Base-by-base conservation (phyloP, 768 basidiomycete species). In the Xerocomellus intermedius region DNA sequence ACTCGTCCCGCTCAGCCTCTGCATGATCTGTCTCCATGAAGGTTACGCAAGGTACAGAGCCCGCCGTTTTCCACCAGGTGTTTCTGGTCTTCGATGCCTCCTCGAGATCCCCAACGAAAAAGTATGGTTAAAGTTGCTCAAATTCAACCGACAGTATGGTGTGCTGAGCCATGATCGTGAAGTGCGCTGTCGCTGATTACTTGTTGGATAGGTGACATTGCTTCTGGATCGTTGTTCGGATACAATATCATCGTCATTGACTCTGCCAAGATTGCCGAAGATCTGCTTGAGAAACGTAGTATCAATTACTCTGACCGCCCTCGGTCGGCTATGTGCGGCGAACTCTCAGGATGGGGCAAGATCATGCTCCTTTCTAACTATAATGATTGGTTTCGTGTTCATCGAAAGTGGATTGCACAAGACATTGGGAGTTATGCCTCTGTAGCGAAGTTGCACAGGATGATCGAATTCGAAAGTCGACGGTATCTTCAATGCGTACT, bases 241-340 rank as follows among this genome's bases (percentile, higher is more conserved):
- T 54, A 77, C 55, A 74, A 75, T 7, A 65, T 80, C 38, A 66
- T 80, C 19, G 52, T 80, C 37, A 61, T 82, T 7, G 79, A 78
- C 50, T 75, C 79, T 16, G 71, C 74, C 5, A 62, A 69, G 37
- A 74, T 73, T 5, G 71, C 75, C 8, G 60, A 64, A 17, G 79
- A 82, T 19, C 67, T 81, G 5, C 71, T 82, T 5, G 78, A 82
- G 57, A 81, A 74, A 52, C 72, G 77, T 30, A 68, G 76, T 22
- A 55, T 59, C 32, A 76, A 73, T 14, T 82, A 77, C 56, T 76
- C 79, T 8, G 64, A 65, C 26, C 62, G 60, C 12, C 64, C 63
- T 28, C 58, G 47, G 21, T 64, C 63, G 1, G 42, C 61, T 4
- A 64, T 64, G 62, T 22, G 44, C 24, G 64, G 62, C 0, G 62